These are phyloP conservation scores for Metarhizium rileyi DNA, from an alignment of 2,329 filamentous ascomycete genomes.

Conservation along the genomic window DNA sequence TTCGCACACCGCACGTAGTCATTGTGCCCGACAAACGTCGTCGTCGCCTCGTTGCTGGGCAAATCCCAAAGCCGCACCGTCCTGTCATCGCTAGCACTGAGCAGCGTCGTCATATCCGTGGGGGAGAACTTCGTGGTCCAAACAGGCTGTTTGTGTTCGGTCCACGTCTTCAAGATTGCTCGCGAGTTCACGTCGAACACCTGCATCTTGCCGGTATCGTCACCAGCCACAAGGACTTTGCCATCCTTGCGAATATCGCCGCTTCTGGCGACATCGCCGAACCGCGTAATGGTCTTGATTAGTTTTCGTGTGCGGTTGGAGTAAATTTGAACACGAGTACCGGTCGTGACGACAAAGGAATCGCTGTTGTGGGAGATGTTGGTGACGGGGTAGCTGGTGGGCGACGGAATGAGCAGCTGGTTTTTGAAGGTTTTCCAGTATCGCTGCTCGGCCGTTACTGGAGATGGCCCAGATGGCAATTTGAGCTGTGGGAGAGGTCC, in stretches of 20 bases:
- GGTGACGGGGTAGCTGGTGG: conserved; percentile 80
- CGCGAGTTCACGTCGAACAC: conserved; percentile 85
- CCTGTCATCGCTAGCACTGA: conserved; percentile 86
- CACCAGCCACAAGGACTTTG: conserved; percentile 79
- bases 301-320: conserved; percentile 86
- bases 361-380: conserved; percentile 73
- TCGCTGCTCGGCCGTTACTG: conserved; percentile 80
- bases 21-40: conserved; percentile 73
- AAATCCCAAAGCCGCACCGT: conserved; percentile 94
- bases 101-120: conserved; percentile 70
- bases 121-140: conserved; percentile 92
- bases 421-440: conserved; percentile 97
- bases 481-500: conserved; percentile 71
- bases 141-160: conserved; percentile 85
- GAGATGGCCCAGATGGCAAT: conserved; percentile 71
- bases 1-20: conserved; percentile 86
- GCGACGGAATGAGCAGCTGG: conserved; percentile 79
- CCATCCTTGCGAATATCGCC: conserved; percentile 85
- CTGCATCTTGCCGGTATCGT: conserved; percentile 85
- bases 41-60: conserved; percentile 64
- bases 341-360: conserved; percentile 88
- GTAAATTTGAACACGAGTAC: conserved; percentile 86
- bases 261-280: conserved; percentile 82
- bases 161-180: conserved; percentile 92
- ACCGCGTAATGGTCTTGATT: conserved; percentile 87